Conservation (phyloP, 1,139 yeast species). For the Sugiyamaella novakii region DNA sequence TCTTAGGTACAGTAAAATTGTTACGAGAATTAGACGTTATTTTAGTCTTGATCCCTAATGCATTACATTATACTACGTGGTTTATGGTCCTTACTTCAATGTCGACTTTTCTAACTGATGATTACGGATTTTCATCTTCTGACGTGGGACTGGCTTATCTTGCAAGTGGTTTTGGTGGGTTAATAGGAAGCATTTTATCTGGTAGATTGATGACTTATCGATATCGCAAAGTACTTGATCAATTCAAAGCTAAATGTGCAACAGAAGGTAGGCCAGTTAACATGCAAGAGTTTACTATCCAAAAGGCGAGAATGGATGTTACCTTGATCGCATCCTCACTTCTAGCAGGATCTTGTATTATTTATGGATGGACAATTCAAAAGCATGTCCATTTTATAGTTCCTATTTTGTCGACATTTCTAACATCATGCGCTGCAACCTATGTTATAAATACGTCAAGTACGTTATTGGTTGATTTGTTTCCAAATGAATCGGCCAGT, state of each 20-base stretch:
- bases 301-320: conserved; percentile 50
- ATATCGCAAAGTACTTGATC: conserved; percentile 30
- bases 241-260: conserved; percentile 41
- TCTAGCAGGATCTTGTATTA: conserved; percentile 45
- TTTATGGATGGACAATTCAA: conserved; percentile 74
- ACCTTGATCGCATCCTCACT: conserved; percentile 41
- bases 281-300: conserved; percentile 48
- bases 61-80: conserved; percentile 68
- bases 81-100: conserved; percentile 67
- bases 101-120: conserved; percentile 53
- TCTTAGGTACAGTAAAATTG: conserved; percentile 43
- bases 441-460: conserved; percentile 54
- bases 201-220: conserved; percentile 42
- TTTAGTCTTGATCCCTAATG: conserved; percentile 53
- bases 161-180: conserved; percentile 45
- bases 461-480: conserved; percentile 62
- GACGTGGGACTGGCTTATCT: conserved; percentile 63
- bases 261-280: conserved; percentile 44
- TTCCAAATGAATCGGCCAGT: conserved; percentile 61
- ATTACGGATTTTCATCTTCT: conserved; percentile 54
- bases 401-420: conserved; percentile 57
- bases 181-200: conserved; percentile 40
- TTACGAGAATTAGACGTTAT: conserved; percentile 41
- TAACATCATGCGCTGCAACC: conserved; percentile 53
- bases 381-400: conserved; percentile 53